Conservation (phyloP, 164 flowering plant genomes). For the Litsea cubeba region DNA sequence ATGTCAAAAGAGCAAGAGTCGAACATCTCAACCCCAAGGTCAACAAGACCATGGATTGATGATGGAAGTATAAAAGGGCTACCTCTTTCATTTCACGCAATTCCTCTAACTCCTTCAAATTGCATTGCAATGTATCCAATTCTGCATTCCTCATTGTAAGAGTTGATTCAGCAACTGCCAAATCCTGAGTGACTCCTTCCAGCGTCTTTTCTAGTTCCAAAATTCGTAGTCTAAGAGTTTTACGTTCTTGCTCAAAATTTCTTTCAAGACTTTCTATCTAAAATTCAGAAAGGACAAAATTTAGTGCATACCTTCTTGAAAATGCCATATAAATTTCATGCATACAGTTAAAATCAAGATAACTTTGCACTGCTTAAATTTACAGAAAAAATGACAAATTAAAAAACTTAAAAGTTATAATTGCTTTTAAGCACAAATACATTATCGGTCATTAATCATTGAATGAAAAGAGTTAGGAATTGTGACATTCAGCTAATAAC, state of each 20-base stretch:
- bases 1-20: neutral
- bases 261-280: conserved; percentile 53
- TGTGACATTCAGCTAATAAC: neutral
- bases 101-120: conserved; percentile 80
- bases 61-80: neutral
- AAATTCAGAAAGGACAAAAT: conserved; percentile 10
- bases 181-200: conserved; percentile 40
- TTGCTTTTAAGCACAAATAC: neutral
- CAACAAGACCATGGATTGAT: neutral
- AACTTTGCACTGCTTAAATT: neutral
- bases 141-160: conserved; percentile 47
- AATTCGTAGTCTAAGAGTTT: conserved; percentile 35
- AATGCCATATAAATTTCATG: neutral
- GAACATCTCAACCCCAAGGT: neutral
- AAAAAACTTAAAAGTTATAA: neutral
- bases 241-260: conserved; percentile 60
- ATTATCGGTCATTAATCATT: neutral
- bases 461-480: neutral
- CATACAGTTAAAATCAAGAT: neutral
- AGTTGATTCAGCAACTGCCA: conserved; percentile 45
- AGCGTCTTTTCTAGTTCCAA: conserved; percentile 70
- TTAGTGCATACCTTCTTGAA: neutral
- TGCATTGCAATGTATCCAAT: conserved; percentile 49
- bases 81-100: conserved; percentile 99
- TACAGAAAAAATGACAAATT: neutral